phyloP scores from a whole-genome alignment of 176 grass and related monocot species.

The Zea luxurians region DNA sequence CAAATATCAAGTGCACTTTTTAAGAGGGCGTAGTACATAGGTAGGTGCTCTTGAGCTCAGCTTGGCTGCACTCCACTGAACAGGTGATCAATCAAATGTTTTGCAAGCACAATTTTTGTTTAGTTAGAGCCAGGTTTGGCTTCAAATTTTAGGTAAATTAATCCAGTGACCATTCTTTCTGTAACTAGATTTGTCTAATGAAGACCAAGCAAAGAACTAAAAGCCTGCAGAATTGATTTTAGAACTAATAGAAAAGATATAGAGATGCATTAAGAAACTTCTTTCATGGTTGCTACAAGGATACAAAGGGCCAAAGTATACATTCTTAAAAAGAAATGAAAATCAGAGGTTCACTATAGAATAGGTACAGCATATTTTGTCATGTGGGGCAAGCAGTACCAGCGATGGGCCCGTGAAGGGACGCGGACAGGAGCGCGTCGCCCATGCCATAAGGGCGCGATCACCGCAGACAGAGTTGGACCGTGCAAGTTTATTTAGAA shows the following conservation, averaged over 20 bases:
- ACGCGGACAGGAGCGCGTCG: too few relatives aligned
- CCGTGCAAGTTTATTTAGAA: too few relatives aligned
- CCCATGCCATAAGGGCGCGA: too few relatives aligned
- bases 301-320: neutral
- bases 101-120: conserved; percentile 7
- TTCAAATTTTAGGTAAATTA: neutral
- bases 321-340: neutral
- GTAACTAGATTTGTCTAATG: conserved; percentile 18
- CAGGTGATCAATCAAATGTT: neutral
- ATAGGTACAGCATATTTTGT: neutral
- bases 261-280: conserved; percentile 17
- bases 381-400: too few relatives aligned
- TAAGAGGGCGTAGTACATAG: neutral
- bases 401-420: too few relatives aligned
- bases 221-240: conserved; percentile 11
- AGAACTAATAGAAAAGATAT: neutral
- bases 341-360: neutral
- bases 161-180: neutral
- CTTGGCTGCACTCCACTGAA: neutral
- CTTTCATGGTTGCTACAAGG: neutral
- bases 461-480: too few relatives aligned
- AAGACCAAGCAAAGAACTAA: neutral
- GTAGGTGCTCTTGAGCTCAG: neutral
- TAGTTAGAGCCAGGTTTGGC: neutral
- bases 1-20: neutral